Evolutionary conservation across 2,329 filamentous ascomycete species (phyloP), one percentile per base, ranked within the genome.

Genomic region (Aotearoamyces nothofagi): DNA sequence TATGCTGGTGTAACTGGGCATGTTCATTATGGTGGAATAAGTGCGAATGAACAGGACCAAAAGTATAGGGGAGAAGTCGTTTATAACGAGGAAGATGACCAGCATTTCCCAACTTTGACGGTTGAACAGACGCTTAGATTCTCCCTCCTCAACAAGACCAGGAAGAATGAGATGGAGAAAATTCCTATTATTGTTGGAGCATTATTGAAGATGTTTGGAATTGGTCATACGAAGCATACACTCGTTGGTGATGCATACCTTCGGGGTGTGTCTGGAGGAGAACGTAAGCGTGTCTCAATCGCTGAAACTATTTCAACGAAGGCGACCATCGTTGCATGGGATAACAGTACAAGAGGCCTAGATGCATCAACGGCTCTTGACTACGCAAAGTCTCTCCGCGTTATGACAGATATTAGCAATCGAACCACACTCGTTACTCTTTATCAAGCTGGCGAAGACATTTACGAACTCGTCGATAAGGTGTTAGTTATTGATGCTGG

Each of bases 121-220:
- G 86, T 93, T 3, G 78, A 80, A 31, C 82, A 93, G 49, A 93
- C 86, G 0, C 65, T 93, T 1, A 74, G 69, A 1, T 93, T 93
- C 45, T 84, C 84, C 54, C 76, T 81, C 9, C 83, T 86, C 5
- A 50, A 55, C 5, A 72, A 78, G 10, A 87, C 87, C 58, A 86
- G 86, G 57, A 63, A 78, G 27, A 71, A 73, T 41, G 72, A 92
- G 33, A 61, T 71, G 22, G 66, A 82, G 7, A 62, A 69, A 15
- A 69, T 73, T 39, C 63, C 86, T 35, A 64, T 70, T 12, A 69
- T 77, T 44, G 61, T 93, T 34, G 61, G 92, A 29, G 71, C 71
- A 19, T 62, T 66, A 10, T 75, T 84, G 46, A 82, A 81, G 46
- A 90, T 92, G 79, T 92, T 93, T 61, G 90, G 87, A 47, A 92